Evolutionary conservation across 495 filamentous ascomycete genomes (phyloP).

Genomic region (Pyronema omphalodes): DNA sequence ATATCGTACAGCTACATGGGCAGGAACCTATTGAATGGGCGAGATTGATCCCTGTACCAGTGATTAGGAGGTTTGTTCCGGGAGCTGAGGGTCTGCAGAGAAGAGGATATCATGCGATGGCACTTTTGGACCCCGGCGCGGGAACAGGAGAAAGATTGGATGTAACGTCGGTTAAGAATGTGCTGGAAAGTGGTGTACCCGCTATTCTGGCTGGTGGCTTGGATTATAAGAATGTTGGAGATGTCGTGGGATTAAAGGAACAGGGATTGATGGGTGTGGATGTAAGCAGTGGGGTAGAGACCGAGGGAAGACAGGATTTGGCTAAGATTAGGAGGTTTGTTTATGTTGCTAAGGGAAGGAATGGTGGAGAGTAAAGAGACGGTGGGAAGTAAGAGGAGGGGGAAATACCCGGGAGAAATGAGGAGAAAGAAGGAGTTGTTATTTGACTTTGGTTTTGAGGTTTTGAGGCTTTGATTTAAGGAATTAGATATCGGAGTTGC

Average conservation of each 20-base stretch:
- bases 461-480: too few relatives aligned
- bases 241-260: conserved; percentile 32
- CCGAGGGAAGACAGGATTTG: conserved; percentile 58
- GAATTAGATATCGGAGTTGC: too few relatives aligned
- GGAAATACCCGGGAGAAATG: too few relatives aligned
- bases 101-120: conserved; percentile 64
- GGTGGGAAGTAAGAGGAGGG: too few relatives aligned
- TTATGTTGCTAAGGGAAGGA: conserved; percentile 40
- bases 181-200: conserved; percentile 33
- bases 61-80: conserved; percentile 61
- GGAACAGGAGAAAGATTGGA: conserved; percentile 68
- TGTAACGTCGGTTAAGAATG: conserved; percentile 39
- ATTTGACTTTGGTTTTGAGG: too few relatives aligned
- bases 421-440: too few relatives aligned
- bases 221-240: conserved; percentile 51
- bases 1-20: conserved; percentile 84
- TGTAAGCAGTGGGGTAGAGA: conserved; percentile 85
- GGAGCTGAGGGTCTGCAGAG: conserved; percentile 48
- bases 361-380: neutral
- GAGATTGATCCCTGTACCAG: conserved; percentile 65
- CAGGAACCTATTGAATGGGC: conserved; percentile 87
- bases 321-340: conserved; percentile 73
- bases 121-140: conserved; percentile 66
- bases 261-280: conserved; percentile 64
- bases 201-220: conserved; percentile 75